phyloP scores from a whole-genome alignment of 306 rosid species.

The Cyamopsis tetragonoloba region DNA sequence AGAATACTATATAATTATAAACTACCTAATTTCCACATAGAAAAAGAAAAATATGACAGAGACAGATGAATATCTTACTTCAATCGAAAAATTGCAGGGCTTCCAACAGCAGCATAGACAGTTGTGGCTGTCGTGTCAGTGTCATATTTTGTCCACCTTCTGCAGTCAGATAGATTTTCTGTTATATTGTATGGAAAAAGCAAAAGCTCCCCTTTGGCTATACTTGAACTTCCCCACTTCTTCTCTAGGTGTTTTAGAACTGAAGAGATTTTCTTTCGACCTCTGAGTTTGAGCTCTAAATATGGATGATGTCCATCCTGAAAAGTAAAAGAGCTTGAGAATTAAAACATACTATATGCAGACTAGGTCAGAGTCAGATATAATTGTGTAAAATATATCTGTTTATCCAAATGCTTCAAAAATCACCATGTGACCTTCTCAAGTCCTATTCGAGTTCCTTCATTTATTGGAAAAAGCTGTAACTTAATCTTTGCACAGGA shows the following conservation, averaged over 20 bases:
- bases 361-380: neutral
- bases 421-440: constrained; percentile 56
- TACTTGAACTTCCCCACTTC: constrained; percentile 76
- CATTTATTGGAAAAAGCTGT: constrained; percentile 78
- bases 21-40: neutral
- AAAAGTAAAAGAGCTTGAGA: constrained; percentile 23
- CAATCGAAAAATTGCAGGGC: constrained; percentile 70
- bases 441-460: constrained; percentile 51
- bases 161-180: constrained; percentile 34
- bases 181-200: constrained; percentile 52
- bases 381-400: constrained; percentile 13
- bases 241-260: constrained; percentile 64
- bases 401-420: constrained; percentile 28
- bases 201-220: constrained; percentile 58
- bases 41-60: neutral
- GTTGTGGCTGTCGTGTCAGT: constrained; percentile 44
- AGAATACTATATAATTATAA: constrained; percentile 23
- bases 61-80: constrained; percentile 48
- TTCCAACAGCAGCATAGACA: constrained; percentile 73
- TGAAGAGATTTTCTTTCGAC: constrained; percentile 76
- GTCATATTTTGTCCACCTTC: constrained; percentile 70
- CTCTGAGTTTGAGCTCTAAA: constrained; percentile 73
- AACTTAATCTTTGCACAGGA: constrained; percentile 64
- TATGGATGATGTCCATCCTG: constrained; percentile 78
- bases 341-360: constrained; percentile 6